These are phyloP conservation scores for Lobosporangium transversale DNA, from an alignment of 192 early-diverging fungal genomes.

Conservation along the genomic window DNA sequence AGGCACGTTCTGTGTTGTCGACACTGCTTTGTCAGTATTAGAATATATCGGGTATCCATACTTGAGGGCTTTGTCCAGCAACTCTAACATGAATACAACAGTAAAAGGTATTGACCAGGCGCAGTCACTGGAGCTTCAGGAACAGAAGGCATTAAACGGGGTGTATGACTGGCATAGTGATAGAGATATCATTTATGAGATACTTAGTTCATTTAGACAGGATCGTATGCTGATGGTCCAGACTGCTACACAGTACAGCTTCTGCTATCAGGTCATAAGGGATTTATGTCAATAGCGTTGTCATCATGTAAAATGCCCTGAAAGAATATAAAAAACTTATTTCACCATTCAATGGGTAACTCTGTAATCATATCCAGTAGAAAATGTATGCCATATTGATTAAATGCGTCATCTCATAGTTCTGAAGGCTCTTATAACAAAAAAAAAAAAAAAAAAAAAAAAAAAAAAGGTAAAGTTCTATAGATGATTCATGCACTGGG, in stretches of 20 bases:
- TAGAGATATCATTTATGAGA: constrained; percentile 71
- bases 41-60: constrained; percentile 22
- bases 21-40: constrained; percentile 55
- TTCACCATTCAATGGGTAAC: too few relatives aligned
- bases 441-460: too few relatives aligned
- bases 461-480: too few relatives aligned
- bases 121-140: background rate
- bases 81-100: background rate
- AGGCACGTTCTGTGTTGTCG: constrained; percentile 83
- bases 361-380: too few relatives aligned
- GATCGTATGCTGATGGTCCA: constrained; percentile 88
- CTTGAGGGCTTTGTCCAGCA: background rate
- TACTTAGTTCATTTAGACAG: constrained; percentile 70
- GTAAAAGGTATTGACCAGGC: too few relatives aligned
- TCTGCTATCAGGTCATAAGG: constrained; percentile 75
- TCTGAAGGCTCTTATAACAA: too few relatives aligned
- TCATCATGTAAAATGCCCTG: too few relatives aligned
- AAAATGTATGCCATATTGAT: too few relatives aligned
- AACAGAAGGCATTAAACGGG: constrained; percentile 8
- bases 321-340: too few relatives aligned
- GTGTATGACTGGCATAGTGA: constrained; percentile 30
- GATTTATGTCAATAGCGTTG: constrained; percentile 37
- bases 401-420: too few relatives aligned
- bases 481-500: too few relatives aligned
- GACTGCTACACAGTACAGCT: constrained; percentile 76